Conservation (phyloP, 108 stramenopile species). For the Skeletonema marinoi region DNA sequence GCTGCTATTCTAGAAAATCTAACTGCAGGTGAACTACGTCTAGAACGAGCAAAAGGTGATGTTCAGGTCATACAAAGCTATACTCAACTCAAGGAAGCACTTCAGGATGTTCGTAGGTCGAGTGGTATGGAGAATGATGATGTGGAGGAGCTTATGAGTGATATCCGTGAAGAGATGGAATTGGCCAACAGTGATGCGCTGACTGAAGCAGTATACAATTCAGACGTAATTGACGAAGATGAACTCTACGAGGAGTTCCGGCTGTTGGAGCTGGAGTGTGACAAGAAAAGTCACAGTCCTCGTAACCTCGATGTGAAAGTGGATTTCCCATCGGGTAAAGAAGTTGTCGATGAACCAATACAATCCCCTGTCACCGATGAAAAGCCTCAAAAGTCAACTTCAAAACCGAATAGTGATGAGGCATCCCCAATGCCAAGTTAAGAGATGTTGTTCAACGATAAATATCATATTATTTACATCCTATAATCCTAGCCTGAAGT, state of each 20-base stretch:
- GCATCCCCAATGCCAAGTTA: background rate
- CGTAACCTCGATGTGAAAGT: background rate
- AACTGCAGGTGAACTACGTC: constrained; percentile 32
- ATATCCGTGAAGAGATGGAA: constrained; percentile 37
- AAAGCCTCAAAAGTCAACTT: background rate
- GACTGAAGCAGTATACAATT: background rate
- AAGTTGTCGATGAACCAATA: background rate
- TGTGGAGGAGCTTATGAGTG: constrained; percentile 36
- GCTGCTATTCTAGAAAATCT: constrained; percentile 27
- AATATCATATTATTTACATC: constrained; percentile 7
- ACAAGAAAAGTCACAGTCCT: background rate
- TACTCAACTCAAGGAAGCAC: constrained; percentile 15
- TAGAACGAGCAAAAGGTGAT: constrained; percentile 36
- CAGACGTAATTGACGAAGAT: constrained; percentile 18
- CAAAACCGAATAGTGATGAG: background rate
- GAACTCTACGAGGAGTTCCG: constrained; percentile 42
- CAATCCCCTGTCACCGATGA: background rate
- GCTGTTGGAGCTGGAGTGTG: constrained; percentile 34
- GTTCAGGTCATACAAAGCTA: constrained; percentile 27
- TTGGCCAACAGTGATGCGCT: background rate
- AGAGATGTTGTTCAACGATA: background rate
- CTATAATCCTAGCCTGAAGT: background rate
- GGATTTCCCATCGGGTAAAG: background rate
- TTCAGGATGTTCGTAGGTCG: constrained; percentile 21
- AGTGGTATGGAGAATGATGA: constrained; percentile 6